These are phyloP conservation scores for Diaporthe longicolla DNA, from an alignment of 2,329 filamentous ascomycete genomes.

Conservation along the genomic window DNA sequence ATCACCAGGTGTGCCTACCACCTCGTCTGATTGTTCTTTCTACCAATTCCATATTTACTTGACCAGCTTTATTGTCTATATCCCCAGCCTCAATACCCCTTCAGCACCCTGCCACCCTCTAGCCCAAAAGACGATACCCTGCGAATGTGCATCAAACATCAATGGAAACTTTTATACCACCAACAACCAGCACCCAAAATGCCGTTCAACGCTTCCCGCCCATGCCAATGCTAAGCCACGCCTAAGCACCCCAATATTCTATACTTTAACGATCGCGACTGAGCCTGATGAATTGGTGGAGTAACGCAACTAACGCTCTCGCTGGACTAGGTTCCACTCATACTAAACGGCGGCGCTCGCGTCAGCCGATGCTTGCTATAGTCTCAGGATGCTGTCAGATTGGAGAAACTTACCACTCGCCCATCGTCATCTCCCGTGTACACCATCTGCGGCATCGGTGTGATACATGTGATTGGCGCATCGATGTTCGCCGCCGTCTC, in stretches of 20 bases:
- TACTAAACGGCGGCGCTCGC: constrained; percentile 58
- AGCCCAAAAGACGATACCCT: constrained; percentile 12
- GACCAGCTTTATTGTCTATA: constrained; percentile 24
- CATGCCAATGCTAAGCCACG: constrained; percentile 11
- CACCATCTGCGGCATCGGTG: constrained; percentile 84
- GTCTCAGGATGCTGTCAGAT: background rate
- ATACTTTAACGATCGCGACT: constrained; percentile 15
- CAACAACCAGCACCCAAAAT: background rate
- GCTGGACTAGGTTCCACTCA: constrained; percentile 73
- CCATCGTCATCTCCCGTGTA: constrained; percentile 97
- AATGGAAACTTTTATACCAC: constrained; percentile 24
- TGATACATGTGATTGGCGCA: constrained; percentile 86
- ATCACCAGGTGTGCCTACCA: background rate
- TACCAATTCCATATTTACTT: background rate
- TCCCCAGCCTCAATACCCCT: background rate
- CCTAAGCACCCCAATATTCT: background rate
- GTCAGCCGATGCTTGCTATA: constrained; percentile 8
- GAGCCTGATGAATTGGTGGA: constrained; percentile 14
- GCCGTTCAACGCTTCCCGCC: constrained; percentile 19
- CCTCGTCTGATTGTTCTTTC: background rate
- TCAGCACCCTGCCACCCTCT: background rate
- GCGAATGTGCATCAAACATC: constrained; percentile 16
- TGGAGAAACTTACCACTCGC: constrained; percentile 77
- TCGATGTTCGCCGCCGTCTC: constrained; percentile 70
- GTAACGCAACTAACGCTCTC: constrained; percentile 62